phyloP scores from a whole-genome alignment of 306 rosid species.

The Hippophae rhamnoides region DNA sequence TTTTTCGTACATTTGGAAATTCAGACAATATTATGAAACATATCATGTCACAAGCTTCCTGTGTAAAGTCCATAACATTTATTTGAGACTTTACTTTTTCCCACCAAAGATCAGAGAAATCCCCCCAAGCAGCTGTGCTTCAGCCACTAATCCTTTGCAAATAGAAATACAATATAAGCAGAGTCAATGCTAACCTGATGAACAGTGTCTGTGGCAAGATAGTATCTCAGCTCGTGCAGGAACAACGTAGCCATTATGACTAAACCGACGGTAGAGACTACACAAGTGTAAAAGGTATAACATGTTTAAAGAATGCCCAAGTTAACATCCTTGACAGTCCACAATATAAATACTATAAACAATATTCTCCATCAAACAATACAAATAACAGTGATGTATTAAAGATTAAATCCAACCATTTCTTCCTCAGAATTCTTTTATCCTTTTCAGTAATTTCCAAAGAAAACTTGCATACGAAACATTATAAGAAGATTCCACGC shows the following conservation, averaged over 20 bases:
- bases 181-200: constrained; percentile 55
- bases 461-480: too few species aligned
- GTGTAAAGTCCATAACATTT: too few species aligned
- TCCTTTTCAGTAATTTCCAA: too few species aligned
- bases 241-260: constrained; percentile 72
- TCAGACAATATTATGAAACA: not conserved
- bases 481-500: too few species aligned
- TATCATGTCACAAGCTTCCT: not conserved
- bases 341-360: not conserved
- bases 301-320: not conserved
- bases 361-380: too few species aligned
- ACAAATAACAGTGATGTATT: too few species aligned
- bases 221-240: constrained; percentile 83
- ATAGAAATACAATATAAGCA: not conserved
- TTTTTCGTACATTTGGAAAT: not conserved
- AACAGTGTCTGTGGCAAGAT: constrained; percentile 67
- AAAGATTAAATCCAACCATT: too few species aligned
- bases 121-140: not conserved
- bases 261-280: constrained; percentile 71
- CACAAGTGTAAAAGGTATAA: constrained; percentile 12
- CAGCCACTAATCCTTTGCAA: not conserved
- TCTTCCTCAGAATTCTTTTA: too few species aligned
- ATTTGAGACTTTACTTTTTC: not conserved
- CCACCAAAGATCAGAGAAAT: not conserved
- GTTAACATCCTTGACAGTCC: not conserved